These are phyloP conservation scores for Solanum piurae DNA, from an alignment of 257 asterid species.

Conservation along the genomic window DNA sequence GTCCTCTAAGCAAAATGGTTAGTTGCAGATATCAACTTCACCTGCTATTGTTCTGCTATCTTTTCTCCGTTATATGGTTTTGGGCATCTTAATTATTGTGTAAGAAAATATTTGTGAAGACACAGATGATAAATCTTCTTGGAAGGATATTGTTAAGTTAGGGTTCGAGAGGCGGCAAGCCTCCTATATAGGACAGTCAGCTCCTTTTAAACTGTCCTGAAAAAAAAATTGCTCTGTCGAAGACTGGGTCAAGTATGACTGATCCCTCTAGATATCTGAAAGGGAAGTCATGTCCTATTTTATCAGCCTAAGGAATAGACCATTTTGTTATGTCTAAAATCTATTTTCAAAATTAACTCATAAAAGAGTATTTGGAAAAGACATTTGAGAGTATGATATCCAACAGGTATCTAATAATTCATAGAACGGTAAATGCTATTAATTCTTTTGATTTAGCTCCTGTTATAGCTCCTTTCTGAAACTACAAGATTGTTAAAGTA, in stretches of 20 bases:
- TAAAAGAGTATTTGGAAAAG: background rate
- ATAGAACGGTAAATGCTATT: background rate
- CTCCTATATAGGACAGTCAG: background rate
- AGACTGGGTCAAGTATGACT: background rate
- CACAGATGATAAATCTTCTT: background rate
- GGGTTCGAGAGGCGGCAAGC: background rate
- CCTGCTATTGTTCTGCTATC: background rate
- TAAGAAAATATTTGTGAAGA: background rate
- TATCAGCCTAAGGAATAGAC: background rate
- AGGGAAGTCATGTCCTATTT: background rate
- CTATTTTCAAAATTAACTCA: background rate
- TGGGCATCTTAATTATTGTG: background rate
- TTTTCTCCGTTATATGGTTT: background rate
- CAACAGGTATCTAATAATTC: background rate
- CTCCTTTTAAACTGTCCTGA: background rate
- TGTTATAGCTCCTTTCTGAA: background rate
- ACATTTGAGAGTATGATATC: background rate
- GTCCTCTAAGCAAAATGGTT: slow-evolving; percentile 27
- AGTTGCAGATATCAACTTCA: slow-evolving; percentile 9
- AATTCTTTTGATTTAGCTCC: background rate
- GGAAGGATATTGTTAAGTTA: background rate
- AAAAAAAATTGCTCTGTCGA: background rate
- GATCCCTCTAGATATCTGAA: background rate
- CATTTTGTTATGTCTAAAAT: background rate
- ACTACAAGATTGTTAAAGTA: background rate